Evolutionary conservation across 306 rosid genomes (phyloP).

Genomic region (Dryas drummondii): DNA sequence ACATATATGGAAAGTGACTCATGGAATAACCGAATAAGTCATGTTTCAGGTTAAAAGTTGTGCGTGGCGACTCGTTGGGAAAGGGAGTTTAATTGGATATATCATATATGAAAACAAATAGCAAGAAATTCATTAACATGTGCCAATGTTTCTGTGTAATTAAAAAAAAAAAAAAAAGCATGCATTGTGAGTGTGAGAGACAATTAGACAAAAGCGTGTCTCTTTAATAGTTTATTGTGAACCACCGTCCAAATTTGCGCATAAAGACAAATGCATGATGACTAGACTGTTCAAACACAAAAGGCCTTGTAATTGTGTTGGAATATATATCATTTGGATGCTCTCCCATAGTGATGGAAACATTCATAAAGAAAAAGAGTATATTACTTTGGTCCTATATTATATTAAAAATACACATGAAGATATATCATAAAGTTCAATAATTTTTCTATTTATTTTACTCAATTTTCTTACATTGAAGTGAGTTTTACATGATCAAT

Average conservation of each 20-base stretch:
- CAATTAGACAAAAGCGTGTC: neutral
- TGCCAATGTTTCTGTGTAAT: neutral
- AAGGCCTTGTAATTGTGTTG: conserved; percentile 5
- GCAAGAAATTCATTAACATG: neutral
- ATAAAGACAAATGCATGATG: conserved; percentile 26
- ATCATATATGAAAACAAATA: neutral
- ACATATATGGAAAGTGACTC: conserved; percentile 16
- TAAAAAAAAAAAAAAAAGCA: no score
- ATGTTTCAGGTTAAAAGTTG: conserved; percentile 7
- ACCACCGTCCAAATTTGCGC: neutral
- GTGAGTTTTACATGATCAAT: no score
- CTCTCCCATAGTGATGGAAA: neutral
- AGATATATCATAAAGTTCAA: neutral
- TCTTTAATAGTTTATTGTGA: neutral
- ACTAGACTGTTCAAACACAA: conserved; percentile 24
- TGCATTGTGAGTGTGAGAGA: neutral
- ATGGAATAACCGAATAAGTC: neutral
- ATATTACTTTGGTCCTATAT: neutral
- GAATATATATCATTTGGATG: conserved; percentile 6
- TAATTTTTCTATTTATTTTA: neutral
- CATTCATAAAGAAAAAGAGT: neutral
- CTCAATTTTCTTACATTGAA: no score
- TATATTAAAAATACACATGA: neutral
- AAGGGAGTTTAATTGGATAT: neutral
- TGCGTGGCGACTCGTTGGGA: conserved; percentile 24